Evolutionary conservation across 306 rosid species (phyloP), one percentile per base, ranked within the genome.

Genomic region (Mucuna pruriens): DNA sequence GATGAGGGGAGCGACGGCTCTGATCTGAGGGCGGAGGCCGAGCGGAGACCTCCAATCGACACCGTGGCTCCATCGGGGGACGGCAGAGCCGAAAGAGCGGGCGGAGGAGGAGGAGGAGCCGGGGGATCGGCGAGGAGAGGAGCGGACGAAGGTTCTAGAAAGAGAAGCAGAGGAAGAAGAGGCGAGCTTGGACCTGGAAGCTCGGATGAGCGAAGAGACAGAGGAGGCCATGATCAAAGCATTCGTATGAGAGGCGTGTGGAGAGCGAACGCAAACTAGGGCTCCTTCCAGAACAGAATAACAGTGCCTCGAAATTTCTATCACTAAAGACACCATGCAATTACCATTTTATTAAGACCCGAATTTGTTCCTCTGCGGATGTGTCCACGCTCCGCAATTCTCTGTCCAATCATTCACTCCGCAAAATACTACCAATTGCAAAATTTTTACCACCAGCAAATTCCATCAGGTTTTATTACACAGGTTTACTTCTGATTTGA

Each of bases 11-110:
- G 97, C 87, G 4, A 78, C 71, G 22, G 96, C 88, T 81, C 96
- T 90, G 97, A 94, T 90, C 96, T 94, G 97, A 57, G 94, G 84
- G 55, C 96, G 94, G 39, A 90, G 89, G 64, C 88, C 79, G 84
- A 75, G 55, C 0, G 94, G 89, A 38, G 94, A 86, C 65, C 91
- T 82, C 97, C 97, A 92, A 9, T 52, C 88, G 42, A 87, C 85
- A 65, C 97, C 89, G 85, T 90, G 97, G 75, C 97, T 92, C 96
- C 94, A 94, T 6, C 93, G 90, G 5, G 91, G 55, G 13, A 76
- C 63, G 58, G 89, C 80, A 62, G 81, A 48, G 5, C 83, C 17
- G 34, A 39, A 67, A 19, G 85, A 34, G 61, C 88, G 85, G 45
- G 74, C 71, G 69, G 92, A 58, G 44, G 92, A 44, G 44, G 92